Conservation (phyloP, 129 eudicot species). For the Helianthus annuus region DNA sequence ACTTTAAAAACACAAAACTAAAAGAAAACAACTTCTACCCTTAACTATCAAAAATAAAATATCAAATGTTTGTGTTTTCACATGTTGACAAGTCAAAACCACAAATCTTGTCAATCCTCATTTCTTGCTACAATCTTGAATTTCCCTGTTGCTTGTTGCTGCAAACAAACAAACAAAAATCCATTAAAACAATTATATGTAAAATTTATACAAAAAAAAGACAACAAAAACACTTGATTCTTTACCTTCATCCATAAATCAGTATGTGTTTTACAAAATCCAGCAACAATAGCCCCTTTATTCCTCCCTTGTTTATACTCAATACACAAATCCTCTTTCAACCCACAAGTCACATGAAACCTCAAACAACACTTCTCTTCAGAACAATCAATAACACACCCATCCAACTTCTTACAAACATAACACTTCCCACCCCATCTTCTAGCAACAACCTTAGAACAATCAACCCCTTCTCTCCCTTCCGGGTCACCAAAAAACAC, state of each 20-base stretch:
- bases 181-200: neutral
- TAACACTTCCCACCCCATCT: constrained; percentile 65
- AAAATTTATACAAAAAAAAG: neutral
- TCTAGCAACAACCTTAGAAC: constrained; percentile 42
- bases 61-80: too few species aligned
- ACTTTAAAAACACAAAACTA: neutral
- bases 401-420: constrained; percentile 47
- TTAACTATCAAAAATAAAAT: constrained; percentile 13
- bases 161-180: constrained; percentile 47
- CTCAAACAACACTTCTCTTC: constrained; percentile 74
- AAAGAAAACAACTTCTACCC: neutral
- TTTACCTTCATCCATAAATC: constrained; percentile 79
- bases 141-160: constrained; percentile 93
- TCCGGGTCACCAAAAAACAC: constrained; percentile 74
- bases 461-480: constrained; percentile 78
- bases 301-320: constrained; percentile 74
- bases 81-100: neutral
- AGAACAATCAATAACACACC: constrained; percentile 84
- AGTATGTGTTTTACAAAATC: constrained; percentile 68
- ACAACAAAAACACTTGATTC: neutral
- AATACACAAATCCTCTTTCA: constrained; percentile 67
- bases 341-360: constrained; percentile 91
- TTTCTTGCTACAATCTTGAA: constrained; percentile 87
- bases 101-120: constrained; percentile 33
- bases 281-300: constrained; percentile 75